Percentiles rank a stretch among this genome's conserved stretches.
These are phyloP conservation scores for Spiraea crenata DNA, from an alignment of 331 rosid species.

Conservation along the genomic window DNA sequence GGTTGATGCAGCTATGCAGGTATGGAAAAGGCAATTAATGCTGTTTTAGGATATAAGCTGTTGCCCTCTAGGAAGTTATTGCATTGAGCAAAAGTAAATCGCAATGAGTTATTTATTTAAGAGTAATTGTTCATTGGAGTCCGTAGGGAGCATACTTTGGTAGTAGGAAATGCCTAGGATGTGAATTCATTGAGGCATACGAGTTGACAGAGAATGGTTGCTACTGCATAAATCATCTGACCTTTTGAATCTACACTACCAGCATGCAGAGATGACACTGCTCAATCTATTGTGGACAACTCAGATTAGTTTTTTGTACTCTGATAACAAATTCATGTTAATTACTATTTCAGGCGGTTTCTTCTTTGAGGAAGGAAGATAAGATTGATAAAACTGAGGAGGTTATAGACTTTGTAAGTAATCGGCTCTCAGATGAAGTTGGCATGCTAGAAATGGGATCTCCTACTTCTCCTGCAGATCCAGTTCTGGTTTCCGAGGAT, in stretches of 20 bases:
- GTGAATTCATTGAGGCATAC: not conserved
- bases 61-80: constrained; percentile 8
- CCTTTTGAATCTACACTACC: not conserved
- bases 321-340: constrained; percentile 27
- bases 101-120: not conserved
- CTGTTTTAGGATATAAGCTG: not conserved
- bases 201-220: not conserved
- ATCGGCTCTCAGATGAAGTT: constrained; percentile 54
- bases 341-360: constrained; percentile 64
- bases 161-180: not conserved
- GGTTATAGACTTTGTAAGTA: constrained; percentile 65
- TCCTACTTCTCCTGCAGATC: constrained; percentile 43
- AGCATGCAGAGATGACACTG: not conserved
- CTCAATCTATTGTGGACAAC: not conserved
- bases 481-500: constrained; percentile 49
- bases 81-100: not conserved
- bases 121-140: not conserved
- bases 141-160: not conserved
- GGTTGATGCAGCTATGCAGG: constrained; percentile 84
- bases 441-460: constrained; percentile 40
- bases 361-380: constrained; percentile 49
- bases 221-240: not conserved
- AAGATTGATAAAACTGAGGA: constrained; percentile 64
- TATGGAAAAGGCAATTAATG: constrained; percentile 25
- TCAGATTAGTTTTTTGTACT: constrained; percentile 11